phyloP scores from a whole-genome alignment of 225 moss, liverwort and hornwort genomes.

The Bryum argenteum region DNA sequence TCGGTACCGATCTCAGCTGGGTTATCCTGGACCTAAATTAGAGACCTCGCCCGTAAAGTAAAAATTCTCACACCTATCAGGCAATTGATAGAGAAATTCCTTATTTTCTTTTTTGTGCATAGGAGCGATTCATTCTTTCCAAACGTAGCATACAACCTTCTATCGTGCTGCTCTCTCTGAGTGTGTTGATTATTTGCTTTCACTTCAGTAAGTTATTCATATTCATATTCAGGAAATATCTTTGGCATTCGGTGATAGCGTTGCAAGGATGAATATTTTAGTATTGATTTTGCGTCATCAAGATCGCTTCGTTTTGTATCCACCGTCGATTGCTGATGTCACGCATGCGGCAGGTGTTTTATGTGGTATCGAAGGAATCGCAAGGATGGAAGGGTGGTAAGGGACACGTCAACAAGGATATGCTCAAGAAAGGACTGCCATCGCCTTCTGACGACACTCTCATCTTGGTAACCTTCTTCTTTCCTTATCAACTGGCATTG shows the following conservation, averaged over 20 bases:
- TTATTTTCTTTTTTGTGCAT: too few species aligned
- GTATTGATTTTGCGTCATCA: slow-evolving; percentile 1
- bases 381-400: slow-evolving; percentile 82
- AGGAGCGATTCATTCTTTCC: too few species aligned
- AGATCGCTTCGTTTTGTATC: background rate
- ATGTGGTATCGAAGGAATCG: slow-evolving; percentile 55
- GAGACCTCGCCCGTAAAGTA: too few species aligned
- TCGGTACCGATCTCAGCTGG: background rate
- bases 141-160: too few species aligned
- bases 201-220: too few species aligned
- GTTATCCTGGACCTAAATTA: too few species aligned
- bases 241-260: background rate
- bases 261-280: background rate
- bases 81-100: too few species aligned
- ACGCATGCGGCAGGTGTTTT: slow-evolving; percentile 61
- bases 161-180: too few species aligned
- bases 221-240: too few species aligned
- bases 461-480: slow-evolving; percentile 57
- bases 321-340: slow-evolving; percentile 30
- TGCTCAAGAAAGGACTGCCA: slow-evolving; percentile 70
- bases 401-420: slow-evolving; percentile 59
- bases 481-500: background rate
- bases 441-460: slow-evolving; percentile 67
- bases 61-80: too few species aligned
- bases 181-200: too few species aligned